phyloP scores from a whole-genome alignment of 1,284 basidiomycete genomes.

The Ustilago tritici region DNA sequence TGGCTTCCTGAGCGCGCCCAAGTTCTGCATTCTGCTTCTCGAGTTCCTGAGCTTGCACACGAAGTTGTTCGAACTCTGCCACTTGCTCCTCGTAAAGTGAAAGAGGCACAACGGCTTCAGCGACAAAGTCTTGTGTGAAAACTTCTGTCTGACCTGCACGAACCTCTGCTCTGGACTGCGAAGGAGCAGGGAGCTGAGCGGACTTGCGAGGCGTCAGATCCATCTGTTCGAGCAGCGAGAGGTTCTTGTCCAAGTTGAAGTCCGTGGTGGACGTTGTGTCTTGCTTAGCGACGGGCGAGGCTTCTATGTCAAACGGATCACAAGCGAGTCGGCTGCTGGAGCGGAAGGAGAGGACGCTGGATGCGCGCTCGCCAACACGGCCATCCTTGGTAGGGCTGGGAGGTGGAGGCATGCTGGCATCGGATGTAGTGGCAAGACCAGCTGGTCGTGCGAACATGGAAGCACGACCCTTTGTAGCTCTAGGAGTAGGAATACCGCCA shows the following conservation, averaged over 20 bases:
- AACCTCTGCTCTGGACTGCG: slow-evolving; percentile 45
- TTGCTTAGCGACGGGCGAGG: slow-evolving; percentile 28
- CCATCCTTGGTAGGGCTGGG: slow-evolving; percentile 49
- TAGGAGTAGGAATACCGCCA: slow-evolving; percentile 47
- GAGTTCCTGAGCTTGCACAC: slow-evolving; percentile 54
- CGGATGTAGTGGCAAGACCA: slow-evolving; percentile 21
- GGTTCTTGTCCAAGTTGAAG: slow-evolving; percentile 71
- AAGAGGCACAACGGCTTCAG: slow-evolving; percentile 53
- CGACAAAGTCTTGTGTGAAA: slow-evolving; percentile 44
- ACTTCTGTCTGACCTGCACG: slow-evolving; percentile 31
- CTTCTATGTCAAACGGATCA: slow-evolving; percentile 24
- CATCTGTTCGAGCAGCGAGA: slow-evolving; percentile 63
- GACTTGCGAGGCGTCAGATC: slow-evolving; percentile 53
- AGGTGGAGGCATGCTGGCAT: slow-evolving; percentile 52
- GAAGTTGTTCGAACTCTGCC: slow-evolving; percentile 67
- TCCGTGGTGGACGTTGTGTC: slow-evolving; percentile 15
- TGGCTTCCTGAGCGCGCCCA: slow-evolving; percentile 42
- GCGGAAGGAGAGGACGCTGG: slow-evolving; percentile 42
- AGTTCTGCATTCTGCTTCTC: slow-evolving; percentile 53
- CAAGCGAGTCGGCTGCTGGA: slow-evolving; percentile 42
- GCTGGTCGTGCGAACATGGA: slow-evolving; percentile 53
- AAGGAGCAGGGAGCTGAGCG: slow-evolving; percentile 36
- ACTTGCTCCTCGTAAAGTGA: slow-evolving; percentile 69
- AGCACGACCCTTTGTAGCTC: slow-evolving; percentile 49
- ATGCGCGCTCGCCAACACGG: slow-evolving; percentile 22